phyloP scores from a whole-genome alignment of 2,329 filamentous ascomycete species.

The Xylaria sp. region DNA sequence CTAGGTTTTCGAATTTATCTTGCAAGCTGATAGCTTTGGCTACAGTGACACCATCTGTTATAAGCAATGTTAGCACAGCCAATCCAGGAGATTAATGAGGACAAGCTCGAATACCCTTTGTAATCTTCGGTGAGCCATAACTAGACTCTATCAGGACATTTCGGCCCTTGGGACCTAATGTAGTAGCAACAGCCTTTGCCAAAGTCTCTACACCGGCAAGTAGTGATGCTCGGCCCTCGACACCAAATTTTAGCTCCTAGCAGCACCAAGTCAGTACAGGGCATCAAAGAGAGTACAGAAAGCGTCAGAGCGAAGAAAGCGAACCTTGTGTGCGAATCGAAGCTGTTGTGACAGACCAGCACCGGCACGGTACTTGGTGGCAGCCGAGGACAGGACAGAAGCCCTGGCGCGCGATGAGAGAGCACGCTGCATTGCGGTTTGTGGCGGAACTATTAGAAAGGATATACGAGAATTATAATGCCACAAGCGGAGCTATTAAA shows the following conservation, averaged over 20 bases:
- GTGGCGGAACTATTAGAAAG: constrained; percentile 42
- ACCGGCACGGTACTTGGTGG: constrained; percentile 71
- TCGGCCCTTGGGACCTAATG: constrained; percentile 95
- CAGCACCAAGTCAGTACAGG: constrained; percentile 40
- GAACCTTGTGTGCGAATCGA: constrained; percentile 96
- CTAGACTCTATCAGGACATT: constrained; percentile 99
- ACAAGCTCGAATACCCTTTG: constrained; percentile 77
- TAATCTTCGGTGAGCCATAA: constrained; percentile 99
- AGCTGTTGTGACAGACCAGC: constrained; percentile 83
- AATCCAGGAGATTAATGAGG: not conserved
- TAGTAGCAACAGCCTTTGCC: constrained; percentile 94
- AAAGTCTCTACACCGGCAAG: constrained; percentile 96
- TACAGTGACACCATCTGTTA: constrained; percentile 84
- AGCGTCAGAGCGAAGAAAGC: constrained; percentile 25
- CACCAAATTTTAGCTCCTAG: constrained; percentile 97
- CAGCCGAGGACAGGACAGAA: constrained; percentile 78
- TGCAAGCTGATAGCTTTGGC: constrained; percentile 90
- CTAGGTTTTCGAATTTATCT: constrained; percentile 99
- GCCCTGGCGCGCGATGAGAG: constrained; percentile 83
- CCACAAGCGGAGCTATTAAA: constrained; percentile 37
- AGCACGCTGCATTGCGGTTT: constrained; percentile 89
- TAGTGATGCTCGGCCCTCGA: constrained; percentile 89
- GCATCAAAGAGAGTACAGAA: not conserved
- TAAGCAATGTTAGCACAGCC: constrained; percentile 36
- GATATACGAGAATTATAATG: constrained; percentile 44